Conservation (phyloP, 2,329 filamentous ascomycete species). For the Sarocladium strictum region DNA sequence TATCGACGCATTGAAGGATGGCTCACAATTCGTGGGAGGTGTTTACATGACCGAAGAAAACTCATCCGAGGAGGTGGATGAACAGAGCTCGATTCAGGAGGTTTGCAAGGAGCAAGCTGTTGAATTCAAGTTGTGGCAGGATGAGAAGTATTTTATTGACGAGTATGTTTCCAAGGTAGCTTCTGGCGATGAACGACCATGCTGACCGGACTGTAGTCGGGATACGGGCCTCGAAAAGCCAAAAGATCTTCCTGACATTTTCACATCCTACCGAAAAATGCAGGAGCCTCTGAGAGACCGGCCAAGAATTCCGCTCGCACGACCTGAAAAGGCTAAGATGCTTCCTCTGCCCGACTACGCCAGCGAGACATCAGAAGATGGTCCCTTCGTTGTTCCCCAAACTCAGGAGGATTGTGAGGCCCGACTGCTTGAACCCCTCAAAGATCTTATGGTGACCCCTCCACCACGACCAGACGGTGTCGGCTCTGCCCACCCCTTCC, state of each 20-base stretch:
- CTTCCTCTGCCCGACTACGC: slow-evolving; percentile 48
- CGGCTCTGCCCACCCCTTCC: slow-evolving; percentile 58
- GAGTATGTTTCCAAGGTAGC: slow-evolving; percentile 51
- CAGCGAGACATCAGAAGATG: slow-evolving; percentile 49
- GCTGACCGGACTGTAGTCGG: slow-evolving; percentile 38
- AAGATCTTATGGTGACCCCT: slow-evolving; percentile 41
- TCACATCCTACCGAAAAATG: slow-evolving; percentile 67
- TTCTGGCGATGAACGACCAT: not conserved
- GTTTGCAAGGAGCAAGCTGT: slow-evolving; percentile 47
- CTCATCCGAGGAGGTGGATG: slow-evolving; percentile 60
- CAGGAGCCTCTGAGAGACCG: slow-evolving; percentile 64
- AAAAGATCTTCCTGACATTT: slow-evolving; percentile 64
- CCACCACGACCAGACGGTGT: slow-evolving; percentile 47
- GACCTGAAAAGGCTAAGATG: slow-evolving; percentile 43
- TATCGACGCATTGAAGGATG: slow-evolving; percentile 39
- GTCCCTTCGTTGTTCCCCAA: slow-evolving; percentile 59
- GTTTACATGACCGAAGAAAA: slow-evolving; percentile 73
- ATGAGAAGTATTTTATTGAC: slow-evolving; percentile 76
- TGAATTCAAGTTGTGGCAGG: slow-evolving; percentile 59
- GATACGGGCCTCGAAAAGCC: slow-evolving; percentile 56
- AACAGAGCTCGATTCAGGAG: slow-evolving; percentile 51
- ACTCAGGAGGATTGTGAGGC: slow-evolving; percentile 46
- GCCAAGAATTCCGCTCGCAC: slow-evolving; percentile 52
- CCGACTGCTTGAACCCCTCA: slow-evolving; percentile 53
- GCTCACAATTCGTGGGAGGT: slow-evolving; percentile 44